These are phyloP conservation scores for Sisymbrium irio DNA, from an alignment of 345 rosid genomes.

Conservation along the genomic window DNA sequence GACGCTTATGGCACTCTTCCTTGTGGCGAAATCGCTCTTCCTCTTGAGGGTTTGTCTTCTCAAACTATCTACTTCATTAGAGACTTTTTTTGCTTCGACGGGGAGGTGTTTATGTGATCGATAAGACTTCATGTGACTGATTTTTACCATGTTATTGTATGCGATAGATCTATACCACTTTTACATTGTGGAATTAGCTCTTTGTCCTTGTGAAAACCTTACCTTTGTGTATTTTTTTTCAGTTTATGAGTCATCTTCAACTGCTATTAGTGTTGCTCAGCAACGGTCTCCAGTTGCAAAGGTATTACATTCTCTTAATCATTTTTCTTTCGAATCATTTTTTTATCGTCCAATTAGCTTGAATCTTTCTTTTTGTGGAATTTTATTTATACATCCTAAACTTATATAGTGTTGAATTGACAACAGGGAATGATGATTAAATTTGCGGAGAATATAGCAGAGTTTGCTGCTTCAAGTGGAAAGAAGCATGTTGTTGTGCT, in stretches of 20 bases:
- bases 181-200: not conserved
- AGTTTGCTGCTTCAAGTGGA: constrained; percentile 74
- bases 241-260: constrained; percentile 64
- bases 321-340: too few relatives aligned
- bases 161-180: not conserved
- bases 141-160: not conserved
- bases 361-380: too few relatives aligned
- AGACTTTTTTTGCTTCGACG: not conserved
- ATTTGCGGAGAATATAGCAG: constrained; percentile 72
- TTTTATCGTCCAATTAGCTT: too few relatives aligned
- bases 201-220: not conserved
- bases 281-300: constrained; percentile 76
- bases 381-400: too few relatives aligned
- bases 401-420: not conserved
- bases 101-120: not conserved
- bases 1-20: constrained; percentile 75
- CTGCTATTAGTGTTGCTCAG: constrained; percentile 53
- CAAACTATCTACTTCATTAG: not conserved
- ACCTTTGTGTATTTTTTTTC: not conserved
- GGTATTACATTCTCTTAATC: constrained; percentile 61
- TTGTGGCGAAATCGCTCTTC: constrained; percentile 68
- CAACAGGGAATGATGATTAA: constrained; percentile 78
- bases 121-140: not conserved
- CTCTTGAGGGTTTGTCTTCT: constrained; percentile 68
- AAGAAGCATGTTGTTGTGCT: constrained; percentile 69